Evolutionary conservation across 768 basidiomycete species (phyloP), one percentile per base, ranked within the genome.

Genomic region (Glaciozyma martinii): DNA sequence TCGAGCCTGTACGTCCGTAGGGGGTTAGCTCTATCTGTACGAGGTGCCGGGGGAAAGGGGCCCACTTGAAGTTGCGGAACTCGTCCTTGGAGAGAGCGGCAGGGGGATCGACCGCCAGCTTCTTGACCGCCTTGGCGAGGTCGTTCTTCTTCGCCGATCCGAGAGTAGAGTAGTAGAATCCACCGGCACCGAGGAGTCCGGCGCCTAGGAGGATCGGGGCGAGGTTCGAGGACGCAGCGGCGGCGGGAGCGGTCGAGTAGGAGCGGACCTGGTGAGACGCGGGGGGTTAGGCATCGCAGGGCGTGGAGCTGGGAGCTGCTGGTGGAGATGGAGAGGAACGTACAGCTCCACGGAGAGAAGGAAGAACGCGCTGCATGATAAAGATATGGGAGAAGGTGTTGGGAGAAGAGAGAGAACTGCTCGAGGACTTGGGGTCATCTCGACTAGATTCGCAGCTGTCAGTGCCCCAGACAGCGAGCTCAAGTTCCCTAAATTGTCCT

Each of bases 1-100:
- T 87, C 87, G 72, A 98, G 83, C 75, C 85, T 77, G 73, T 86
- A 90, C 68, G 85, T 83, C 63, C 25, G 25, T 18, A 21, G 23
- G 37, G 2, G 27, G 46, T 49, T 19, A 10, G 27, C 15, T 23
- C 21, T 6, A 53, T 10, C 21, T 42, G 52, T 21, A 6, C 29
- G 25, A 0, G 18, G 4, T 3, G 46, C 25, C 10, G 29, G 9
- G n/a, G 21, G 2, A 27, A n/a, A 16, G 5, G 13, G 29, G 27
- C 53, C 3, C 15, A 54, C 53, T 54, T 54, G 53, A 54, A 54
- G 53, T 60, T 66, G 52, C 27, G 23, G 56, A 66, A 67, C 43
- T 59, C 59, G 19, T 63, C 61, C 29, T 65, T 61, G 59, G 56
- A 53, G 27, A 66, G 53, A 21, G 68, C 65, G 25, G 49, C 27